Conservation (phyloP, 768 basidiomycete species). For the Crucibulum laeve region DNA sequence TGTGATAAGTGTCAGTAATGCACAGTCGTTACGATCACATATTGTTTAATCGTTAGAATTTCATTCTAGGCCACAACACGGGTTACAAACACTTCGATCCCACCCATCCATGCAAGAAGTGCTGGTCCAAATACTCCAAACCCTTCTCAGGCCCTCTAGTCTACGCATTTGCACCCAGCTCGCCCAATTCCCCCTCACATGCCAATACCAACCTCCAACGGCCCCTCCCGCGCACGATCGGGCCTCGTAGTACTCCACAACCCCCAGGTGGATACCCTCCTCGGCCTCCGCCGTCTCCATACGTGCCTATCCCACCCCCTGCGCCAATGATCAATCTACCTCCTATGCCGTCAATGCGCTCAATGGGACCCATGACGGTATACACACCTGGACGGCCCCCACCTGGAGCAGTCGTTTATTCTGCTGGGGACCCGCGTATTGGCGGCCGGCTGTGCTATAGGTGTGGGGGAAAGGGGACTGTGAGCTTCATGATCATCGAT, state of each 20-base stretch:
- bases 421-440: neutral
- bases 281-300: constrained; percentile 4
- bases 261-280: constrained; percentile 5
- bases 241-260: neutral
- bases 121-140: constrained; percentile 70
- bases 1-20: constrained; percentile 67
- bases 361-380: no score
- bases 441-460: neutral
- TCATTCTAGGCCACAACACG: constrained; percentile 70
- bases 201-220: constrained; percentile 10
- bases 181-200: constrained; percentile 3
- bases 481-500: neutral
- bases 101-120: constrained; percentile 60
- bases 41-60: no score
- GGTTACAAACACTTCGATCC: constrained; percentile 74
- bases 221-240: constrained; percentile 9
- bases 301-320: no score
- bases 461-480: neutral
- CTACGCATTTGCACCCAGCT: constrained; percentile 32
- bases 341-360: no score
- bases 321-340: no score
- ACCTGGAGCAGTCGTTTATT: neutral
- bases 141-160: constrained; percentile 57
- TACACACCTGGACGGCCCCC: neutral
- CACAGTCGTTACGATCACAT: constrained; percentile 12